These are phyloP conservation scores for Talaromyces verruculosus DNA, from an alignment of 2,329 filamentous ascomycete genomes.

Conservation along the genomic window DNA sequence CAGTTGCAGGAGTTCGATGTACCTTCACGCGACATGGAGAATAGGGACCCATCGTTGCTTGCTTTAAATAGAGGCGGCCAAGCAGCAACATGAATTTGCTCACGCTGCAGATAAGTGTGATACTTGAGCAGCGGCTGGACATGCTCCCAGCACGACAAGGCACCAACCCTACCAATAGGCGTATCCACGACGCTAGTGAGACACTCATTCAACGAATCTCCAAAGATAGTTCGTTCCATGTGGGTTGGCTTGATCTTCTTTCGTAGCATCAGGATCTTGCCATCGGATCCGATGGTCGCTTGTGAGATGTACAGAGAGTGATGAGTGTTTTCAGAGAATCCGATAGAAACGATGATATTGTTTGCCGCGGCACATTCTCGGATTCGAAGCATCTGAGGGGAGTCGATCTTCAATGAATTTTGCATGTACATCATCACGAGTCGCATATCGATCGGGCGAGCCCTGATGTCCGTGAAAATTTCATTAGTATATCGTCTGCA, in stretches of 20 bases:
- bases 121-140: constrained; percentile 53
- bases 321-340: not conserved
- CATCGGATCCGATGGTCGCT: constrained; percentile 33
- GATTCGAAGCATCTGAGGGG: not conserved
- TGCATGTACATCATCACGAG: not conserved
- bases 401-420: not conserved
- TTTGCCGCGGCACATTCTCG: not conserved
- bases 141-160: constrained; percentile 55
- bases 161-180: constrained; percentile 43
- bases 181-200: constrained; percentile 52
- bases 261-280: constrained; percentile 54
- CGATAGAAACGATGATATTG: not conserved
- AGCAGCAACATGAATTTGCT: constrained; percentile 50
- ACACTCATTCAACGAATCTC: constrained; percentile 55
- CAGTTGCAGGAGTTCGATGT: not conserved
- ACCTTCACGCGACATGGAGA: not conserved
- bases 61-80: constrained; percentile 42
- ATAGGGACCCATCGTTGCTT: not conserved
- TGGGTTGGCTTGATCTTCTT: constrained; percentile 60
- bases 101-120: constrained; percentile 46
- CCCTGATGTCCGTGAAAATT: not conserved
- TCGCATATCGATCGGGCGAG: not conserved
- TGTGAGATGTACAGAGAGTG: not conserved
- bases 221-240: constrained; percentile 57
- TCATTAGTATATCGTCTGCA: not conserved